Evolutionary conservation across 495 filamentous ascomycete species (phyloP), one percentile per base, ranked within the genome.

Genomic region (Penicillium daleae): DNA sequence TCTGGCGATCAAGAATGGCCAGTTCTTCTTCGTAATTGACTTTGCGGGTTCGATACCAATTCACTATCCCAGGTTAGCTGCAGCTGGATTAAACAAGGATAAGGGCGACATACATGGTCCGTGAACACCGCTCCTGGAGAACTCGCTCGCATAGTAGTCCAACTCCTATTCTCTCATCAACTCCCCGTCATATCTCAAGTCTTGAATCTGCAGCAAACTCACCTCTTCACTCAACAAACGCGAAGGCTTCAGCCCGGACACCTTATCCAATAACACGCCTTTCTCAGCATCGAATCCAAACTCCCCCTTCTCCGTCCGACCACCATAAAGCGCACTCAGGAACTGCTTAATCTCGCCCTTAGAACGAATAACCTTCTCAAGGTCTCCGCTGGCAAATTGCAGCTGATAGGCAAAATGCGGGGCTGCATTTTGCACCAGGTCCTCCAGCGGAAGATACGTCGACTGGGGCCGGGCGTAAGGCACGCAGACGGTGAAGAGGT

Each of bases 381-480:
- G 78, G 12, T 89, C 85, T 0, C 83, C 83, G 27, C 86, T 83
- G 0, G 78, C 81, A 33, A 98, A 83, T 37, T 93, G 91, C 39
- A 96, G 66, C 78, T 98, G 94, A 72, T 98, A 98, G 21, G 66
- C 80, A 70, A 92, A 92, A 64, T 90, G 87, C n/a, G 92, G 92
- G 40, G 89, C 60, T n/a, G 75, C 68, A 13, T 66, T 82, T 10
- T 75, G 69, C 6, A 90, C 84, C 3, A 92, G 62, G 4, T 85
- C 61, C 54, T 88, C 81, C 0, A 87, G 65, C 0, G 85, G 68
- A 4, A 82, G 19, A 60, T 80, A 89, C 33, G 72, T 66, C 49
- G 77, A 73, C 2, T 65, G 59, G 0, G 88, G 87, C 12, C 85
- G 68, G 3, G 65, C 56, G 71, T 86, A 97, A 0, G 93, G 90